Percentiles rank a stretch among this genome's conserved stretches.
These are phyloP conservation scores for Microbotryum intermedium DNA, from an alignment of 1,284 basidiomycete genomes.

Conservation along the genomic window DNA sequence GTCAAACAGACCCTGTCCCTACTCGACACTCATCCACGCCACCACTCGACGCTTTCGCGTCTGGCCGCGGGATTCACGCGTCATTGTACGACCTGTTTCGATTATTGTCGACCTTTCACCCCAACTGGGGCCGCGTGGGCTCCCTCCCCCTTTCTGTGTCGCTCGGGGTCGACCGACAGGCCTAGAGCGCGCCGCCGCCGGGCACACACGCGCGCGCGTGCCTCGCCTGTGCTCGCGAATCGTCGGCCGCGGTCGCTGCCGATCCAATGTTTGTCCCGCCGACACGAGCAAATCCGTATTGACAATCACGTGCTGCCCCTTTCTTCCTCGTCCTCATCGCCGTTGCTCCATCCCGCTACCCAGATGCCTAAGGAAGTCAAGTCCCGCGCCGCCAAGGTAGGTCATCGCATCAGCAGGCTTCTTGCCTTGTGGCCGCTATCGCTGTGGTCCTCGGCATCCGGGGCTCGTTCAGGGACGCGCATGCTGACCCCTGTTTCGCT, in stretches of 20 bases:
- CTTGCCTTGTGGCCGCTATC: too few relatives aligned
- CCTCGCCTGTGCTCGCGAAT: too few relatives aligned
- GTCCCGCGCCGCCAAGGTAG: constrained; percentile 54
- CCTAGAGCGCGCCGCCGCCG: neutral
- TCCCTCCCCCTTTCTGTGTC: neutral
- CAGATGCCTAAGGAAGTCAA: constrained; percentile 64
- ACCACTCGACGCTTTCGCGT: neutral
- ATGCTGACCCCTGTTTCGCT: constrained; percentile 2
- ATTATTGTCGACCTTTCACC: neutral
- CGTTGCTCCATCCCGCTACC: constrained; percentile 1
- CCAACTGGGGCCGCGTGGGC: neutral
- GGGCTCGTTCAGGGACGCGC: constrained; percentile 41
- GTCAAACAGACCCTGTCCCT: neutral
- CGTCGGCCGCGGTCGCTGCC: too few relatives aligned
- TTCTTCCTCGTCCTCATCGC: neutral
- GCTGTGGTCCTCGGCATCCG: too few relatives aligned
- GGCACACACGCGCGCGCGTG: neutral
- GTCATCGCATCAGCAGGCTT: too few relatives aligned
- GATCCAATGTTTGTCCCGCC: too few relatives aligned
- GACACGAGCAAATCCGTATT: neutral
- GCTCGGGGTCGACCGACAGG: neutral
- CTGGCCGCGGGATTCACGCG: neutral
- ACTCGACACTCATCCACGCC: neutral
- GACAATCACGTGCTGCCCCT: neutral
- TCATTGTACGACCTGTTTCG: neutral